Base-by-base conservation (phyloP, 306 rosid genomes). In the Morella rubra region DNA sequence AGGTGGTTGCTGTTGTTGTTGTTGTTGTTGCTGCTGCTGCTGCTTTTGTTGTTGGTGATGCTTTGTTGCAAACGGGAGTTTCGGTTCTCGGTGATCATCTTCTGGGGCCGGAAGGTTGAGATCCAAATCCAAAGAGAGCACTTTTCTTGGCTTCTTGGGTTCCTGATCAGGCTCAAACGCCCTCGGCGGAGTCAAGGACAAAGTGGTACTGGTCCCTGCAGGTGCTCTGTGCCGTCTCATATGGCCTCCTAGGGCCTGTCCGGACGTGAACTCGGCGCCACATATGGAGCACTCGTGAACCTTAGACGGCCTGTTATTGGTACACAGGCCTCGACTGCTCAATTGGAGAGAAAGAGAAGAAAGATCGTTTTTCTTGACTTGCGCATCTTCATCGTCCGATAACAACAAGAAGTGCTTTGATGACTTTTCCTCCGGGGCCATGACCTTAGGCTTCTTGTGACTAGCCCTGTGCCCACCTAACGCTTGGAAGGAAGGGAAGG, bases 41-140 rank as follows among this genome's bases (percentile, higher is more conserved):
- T 44, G 72, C 9, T 85, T 76, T 2, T 72, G 50, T 15, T 81
- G 86, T 6, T 80, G 85, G 0, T 79, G 90, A 11, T 91, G 93
- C 84, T 90, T 89, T 82, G 88, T 73, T 64, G 79, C 83, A 60
- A 91, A 91, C 56, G 82, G 72, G 75, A 87, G 83, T 77, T 91
- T 88, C 12, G 90, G 77, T 81, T 92, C 96, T 32, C 73, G 85
- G 16, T 74, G 91, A 86, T 91, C 93, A 77, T 90, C 92, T 83
- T 94, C 96, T 4, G 98, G 93, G n/a, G 98, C 95, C 19, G 98
- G 98, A 77, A 92, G 97, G 65, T 94, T 94, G 69, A 94, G 98
- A 89, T 94, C 95, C 85, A 94, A 92, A 76, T 94, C 95, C 92
- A 94, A 85, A 44, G 84, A 73, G 66, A 85, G 52, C 8, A 90